Percentiles rank a stretch among this genome's conserved stretches.
Conservation (phyloP, 192 early-diverging fungal species). For the Coemansia sp. region DNA sequence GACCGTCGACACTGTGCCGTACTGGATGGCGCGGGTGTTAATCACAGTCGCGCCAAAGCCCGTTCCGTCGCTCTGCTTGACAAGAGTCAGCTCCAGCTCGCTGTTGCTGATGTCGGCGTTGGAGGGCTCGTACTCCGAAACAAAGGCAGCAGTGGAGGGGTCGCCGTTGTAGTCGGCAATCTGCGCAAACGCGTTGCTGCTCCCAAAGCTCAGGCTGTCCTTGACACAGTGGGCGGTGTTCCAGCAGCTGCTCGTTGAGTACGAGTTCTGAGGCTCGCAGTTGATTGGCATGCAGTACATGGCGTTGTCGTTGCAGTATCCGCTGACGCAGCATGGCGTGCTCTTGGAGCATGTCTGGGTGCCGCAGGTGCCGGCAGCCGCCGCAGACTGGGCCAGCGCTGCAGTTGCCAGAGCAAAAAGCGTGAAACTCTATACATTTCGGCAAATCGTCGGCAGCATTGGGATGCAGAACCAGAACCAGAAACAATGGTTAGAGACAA, state of each 20-base stretch:
- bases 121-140: conserved; percentile 58
- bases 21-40: conserved; percentile 58
- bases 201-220: conserved; percentile 29
- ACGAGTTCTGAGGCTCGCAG: conserved; percentile 51
- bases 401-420: conserved; percentile 36
- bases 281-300: conserved; percentile 39
- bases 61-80: conserved; percentile 46
- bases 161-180: conserved; percentile 55
- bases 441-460: not conserved
- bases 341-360: conserved; percentile 36
- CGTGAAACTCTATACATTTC: conserved; percentile 31
- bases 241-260: conserved; percentile 40
- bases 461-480: not conserved
- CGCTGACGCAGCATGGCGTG: conserved; percentile 46
- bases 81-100: conserved; percentile 46
- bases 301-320: conserved; percentile 44
- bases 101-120: conserved; percentile 51
- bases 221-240: conserved; percentile 49
- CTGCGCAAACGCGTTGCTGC: conserved; percentile 31
- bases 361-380: conserved; percentile 39
- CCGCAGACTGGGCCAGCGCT: conserved; percentile 40
- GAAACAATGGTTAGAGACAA: not conserved
- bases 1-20: conserved; percentile 57
- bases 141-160: conserved; percentile 50
- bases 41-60: conserved; percentile 63